Base-by-base conservation (phyloP, 148 eudicot species). In the Chenopodium berlandieri region DNA sequence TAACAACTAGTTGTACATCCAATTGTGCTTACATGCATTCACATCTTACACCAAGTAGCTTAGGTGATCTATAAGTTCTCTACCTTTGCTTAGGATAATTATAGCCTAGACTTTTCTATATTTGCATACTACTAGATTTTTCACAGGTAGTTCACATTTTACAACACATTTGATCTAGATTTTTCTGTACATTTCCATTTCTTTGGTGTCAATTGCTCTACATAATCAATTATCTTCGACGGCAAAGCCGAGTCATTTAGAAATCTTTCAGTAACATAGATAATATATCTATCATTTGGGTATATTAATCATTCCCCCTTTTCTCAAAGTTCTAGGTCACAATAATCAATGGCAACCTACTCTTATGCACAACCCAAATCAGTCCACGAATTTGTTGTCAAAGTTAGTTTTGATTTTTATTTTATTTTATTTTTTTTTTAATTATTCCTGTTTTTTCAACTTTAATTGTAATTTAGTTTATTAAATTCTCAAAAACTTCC, bases 321-420 rank as follows among this genome's bases (percentile, higher is more conserved):
- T 4, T 68, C 47, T 58, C 84, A 60, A 52, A 47, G n/a, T 66
- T 82, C 60, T 44, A 75, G 80, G 67, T n/a, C 62, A 9, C 52
- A 83, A 32, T 74, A 60, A 40, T 68, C 84, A 1, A 86, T 86
- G 88, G 88, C 88, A 7, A 81, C 80, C 56, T 58, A 75, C 13
- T 83, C 88, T 5, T 37, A 40, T 40, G 44, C 75, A 73, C 66
- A 78, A 58, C 89, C 91, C 70, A 81, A 87, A 81, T 84, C 90
- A 25, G 58, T 89, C 71, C 82, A 89, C 44, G 90, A 87, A 23
- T 86, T 89, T n/a, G 82, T 82, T 60, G 89, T 90, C 62, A 86
- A 86, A 86, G 88, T 86, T 84, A 20, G 78, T 78, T 54, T 8
- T 54, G 4, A 23, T 63, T 3, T 13, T 72, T n/a, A 7, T 1